Evolutionary conservation across 495 filamentous ascomycete genomes (phyloP), one percentile per base, ranked within the genome.

Genomic region (Oidiodendron maius): DNA sequence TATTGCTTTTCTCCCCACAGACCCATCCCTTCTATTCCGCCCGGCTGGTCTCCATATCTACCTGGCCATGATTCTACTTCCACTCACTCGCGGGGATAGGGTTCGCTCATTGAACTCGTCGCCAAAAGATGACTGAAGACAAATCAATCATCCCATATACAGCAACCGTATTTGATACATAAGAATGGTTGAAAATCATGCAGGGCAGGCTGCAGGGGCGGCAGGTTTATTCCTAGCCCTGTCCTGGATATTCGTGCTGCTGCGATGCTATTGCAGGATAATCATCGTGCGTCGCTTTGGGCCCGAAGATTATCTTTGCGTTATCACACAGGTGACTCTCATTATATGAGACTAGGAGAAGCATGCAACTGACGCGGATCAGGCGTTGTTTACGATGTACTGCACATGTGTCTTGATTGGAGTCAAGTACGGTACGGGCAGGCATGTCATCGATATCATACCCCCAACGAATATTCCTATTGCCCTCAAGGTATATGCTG

Each of bases 381-480:
- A 54, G 45, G 32, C 42, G 1, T 20, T 49, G 4, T 54, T 54
- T 25, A 42, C 51, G 9, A 5, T 49, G 11, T 49, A 48, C 22
- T 54, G 51, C 38, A 49, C 46, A n/a, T 48, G 48, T 22, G 51
- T 54, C 36, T 30, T 54, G 1, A 24, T 36, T 4, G 51, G 51
- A 2, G 51, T 54, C n/a, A n/a, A 38, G 42, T 48, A 48, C 21
- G 51, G 51, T 18, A 49, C 38, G 15, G 51, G 51, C 6, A 18
- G 41, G 23, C 51, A 54, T 22, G 20, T 49, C n/a, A 34, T 4
- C 17, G 34, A 43, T 17, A n/a, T n/a, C n/a, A 17, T 54, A 3
- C 38, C 45, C 4, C 1, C 6, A 21, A 10, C 26, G 17, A n/a
- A n/a, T n/a, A n/a, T n/a, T n/a, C n/a, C n/a, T n/a, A n/a, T n/a